Base-by-base conservation (phyloP, 2,329 filamentous ascomycete genomes). In the Neobulgaria alba region DNA sequence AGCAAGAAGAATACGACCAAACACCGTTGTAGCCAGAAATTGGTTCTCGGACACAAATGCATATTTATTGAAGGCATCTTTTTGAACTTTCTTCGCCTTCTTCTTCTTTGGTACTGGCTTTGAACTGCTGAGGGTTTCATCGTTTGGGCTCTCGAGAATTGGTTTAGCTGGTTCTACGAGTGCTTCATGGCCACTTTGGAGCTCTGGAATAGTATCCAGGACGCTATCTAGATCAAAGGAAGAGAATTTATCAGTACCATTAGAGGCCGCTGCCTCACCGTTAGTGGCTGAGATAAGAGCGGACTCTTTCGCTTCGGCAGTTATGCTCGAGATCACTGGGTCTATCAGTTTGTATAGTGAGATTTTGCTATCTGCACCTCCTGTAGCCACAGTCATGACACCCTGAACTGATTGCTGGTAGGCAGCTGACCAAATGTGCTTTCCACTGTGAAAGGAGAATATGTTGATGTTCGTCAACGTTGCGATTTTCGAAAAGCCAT, bases 381-480 rank as follows among this genome's bases (percentile, higher is more conserved):
- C 92, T 2, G 85, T 88, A 3, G 75, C 79, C 30, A 55, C 12
- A 14, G 38, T 23, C n/a, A 17, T 26, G 5, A 8, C 23, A 3
- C 7, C 12, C 21, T 21, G 12, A 23, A 33, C 34, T 2, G 9
- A 14, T 5, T 29, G 12, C 16, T 33, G 29, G 15, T 87, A 60
- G 10, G 75, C 76, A 29, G 79, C 70, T 0, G 88, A 80, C 89
- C 90, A 96, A 5, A 96, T 79, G 57, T 95, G 88, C 61, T 95
- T 98, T 5, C 92, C 92, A 23, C 68, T 71, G 57, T 96, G 89
- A 45, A 78, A 74, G 2, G 73, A 68, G 36, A 77, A 73, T 5
- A 72, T 76, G 2, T 69, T 66, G 2, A 69, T 57, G 37, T 83
- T 72, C 10, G 61, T 61, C 32, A 87, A 58, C 4, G 50, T 61